Base-by-base conservation (phyloP, 345 rosid genomes). In the Citrus cavaleriei region DNA sequence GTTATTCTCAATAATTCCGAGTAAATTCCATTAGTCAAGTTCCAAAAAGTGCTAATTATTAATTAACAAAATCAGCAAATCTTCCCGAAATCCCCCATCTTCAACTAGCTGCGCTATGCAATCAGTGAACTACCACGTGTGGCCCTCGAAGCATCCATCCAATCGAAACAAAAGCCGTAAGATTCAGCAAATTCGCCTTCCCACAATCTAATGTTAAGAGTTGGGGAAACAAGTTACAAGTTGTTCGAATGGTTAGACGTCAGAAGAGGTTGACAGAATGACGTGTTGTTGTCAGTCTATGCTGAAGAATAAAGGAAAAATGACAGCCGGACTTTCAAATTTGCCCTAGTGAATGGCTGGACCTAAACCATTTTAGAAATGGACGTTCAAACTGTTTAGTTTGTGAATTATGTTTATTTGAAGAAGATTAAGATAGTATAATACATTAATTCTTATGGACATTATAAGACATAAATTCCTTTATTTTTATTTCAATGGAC, bases 61-160 rank as follows among this genome's bases (percentile, higher is more conserved):
- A 12, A 19, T 30, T 4, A 49, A 12, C 35, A 5, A 51, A n/a
- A 57, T 57, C 38, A 63, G 64, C 38, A 42, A 65, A 77, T 77
- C 80, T 59, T 59, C 69, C 65, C 22, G 5, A 62, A 80, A 60
- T 80, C 68, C 72, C 51, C 63, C 28, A 68, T 21, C 66, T 28
- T n/a, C 38, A 55, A 40, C 55, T 25, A 54, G 68, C 40, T 74
- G 77, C 6, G 62, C 68, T 64, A 10, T 27, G 21, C 73, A 42
- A 66, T 66, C 71, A 77, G 1, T 32, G 65, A 73, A 66, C 42
- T 74, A 46, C 80, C 70, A 72, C 59, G 42, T 72, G 80, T 27
- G 25, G 13, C 46, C 2, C 22, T 55, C 7, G 7, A 49, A 16
- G 51, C 37, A 19, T 59, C 4, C 25, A 13, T 3, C 77, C 77